These are phyloP conservation scores for Yarrowia osloensis DNA, from an alignment of 805 yeast genomes.

Conservation along the genomic window DNA sequence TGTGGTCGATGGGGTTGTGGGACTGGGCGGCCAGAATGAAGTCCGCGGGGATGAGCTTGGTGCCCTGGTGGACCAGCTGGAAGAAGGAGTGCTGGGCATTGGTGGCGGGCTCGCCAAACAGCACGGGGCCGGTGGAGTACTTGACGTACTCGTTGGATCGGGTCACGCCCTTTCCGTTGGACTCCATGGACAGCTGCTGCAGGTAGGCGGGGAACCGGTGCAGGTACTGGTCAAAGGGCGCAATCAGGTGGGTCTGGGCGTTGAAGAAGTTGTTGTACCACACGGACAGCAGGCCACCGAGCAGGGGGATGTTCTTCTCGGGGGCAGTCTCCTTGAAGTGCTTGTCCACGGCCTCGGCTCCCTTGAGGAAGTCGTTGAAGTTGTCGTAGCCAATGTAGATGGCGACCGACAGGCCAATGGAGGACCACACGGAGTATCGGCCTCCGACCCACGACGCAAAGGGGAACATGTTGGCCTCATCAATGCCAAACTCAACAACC, in stretches of 20 bases:
- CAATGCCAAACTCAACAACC: constrained; percentile 94
- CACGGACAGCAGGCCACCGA: constrained; percentile 91
- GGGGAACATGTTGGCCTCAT: constrained; percentile 97
- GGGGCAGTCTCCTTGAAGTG: constrained; percentile 85
- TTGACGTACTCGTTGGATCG: constrained; percentile 87
- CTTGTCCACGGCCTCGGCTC: constrained; percentile 96
- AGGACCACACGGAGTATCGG: constrained; percentile 99
- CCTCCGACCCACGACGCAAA: constrained; percentile 99
- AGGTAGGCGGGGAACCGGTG: constrained; percentile 99
- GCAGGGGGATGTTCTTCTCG: constrained; percentile 85
- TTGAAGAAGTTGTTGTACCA: constrained; percentile 99
- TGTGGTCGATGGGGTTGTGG: constrained; percentile 93
- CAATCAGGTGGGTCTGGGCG: constrained; percentile 97
- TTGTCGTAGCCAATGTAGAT: constrained; percentile 93
- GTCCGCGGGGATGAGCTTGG: constrained; percentile 95
- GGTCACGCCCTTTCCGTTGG: constrained; percentile 97
- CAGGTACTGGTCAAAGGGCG: constrained; percentile 98
- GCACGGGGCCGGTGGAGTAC: constrained; percentile 93
- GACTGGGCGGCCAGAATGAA: constrained; percentile 96
- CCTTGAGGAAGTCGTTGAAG: constrained; percentile 88
- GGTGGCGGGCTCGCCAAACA: constrained; percentile 98
- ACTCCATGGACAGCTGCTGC: constrained; percentile 98
- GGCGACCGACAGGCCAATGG: constrained; percentile 95
- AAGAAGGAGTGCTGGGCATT: constrained; percentile 99
- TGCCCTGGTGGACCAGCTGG: constrained; percentile 99